Conservation (phyloP, 2,329 filamentous ascomycete species). For the Ceratocystis colombiana region DNA sequence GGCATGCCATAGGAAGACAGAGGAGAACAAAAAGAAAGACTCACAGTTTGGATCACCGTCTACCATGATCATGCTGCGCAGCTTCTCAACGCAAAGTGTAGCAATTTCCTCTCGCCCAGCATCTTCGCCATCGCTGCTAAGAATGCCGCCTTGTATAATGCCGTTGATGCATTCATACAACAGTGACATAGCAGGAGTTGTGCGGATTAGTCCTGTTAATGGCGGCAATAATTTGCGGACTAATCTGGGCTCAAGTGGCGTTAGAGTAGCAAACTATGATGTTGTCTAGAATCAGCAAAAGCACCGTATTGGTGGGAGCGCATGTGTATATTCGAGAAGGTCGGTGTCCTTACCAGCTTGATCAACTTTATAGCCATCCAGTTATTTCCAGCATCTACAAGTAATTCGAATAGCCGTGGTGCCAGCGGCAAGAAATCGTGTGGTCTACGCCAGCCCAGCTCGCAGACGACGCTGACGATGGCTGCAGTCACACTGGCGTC, state of each 20-base stretch:
- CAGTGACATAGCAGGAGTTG: constrained; percentile 94
- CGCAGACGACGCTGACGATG: constrained; percentile 93
- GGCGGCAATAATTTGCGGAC: constrained; percentile 86
- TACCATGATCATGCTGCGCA: constrained; percentile 86
- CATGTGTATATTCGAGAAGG: background rate
- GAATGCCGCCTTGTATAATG: constrained; percentile 90
- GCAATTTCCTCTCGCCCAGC: constrained; percentile 86
- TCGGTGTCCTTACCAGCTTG: constrained; percentile 60
- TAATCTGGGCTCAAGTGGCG: constrained; percentile 80
- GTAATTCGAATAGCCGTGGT: constrained; percentile 78
- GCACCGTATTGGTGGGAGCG: background rate
- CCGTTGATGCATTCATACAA: constrained; percentile 98
- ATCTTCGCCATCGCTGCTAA: constrained; percentile 69
- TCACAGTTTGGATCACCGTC: constrained; percentile 87
- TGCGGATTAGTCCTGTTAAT: constrained; percentile 83
- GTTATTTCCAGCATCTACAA: constrained; percentile 89
- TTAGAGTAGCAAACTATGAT: constrained; percentile 77
- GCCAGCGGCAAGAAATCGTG: constrained; percentile 89
- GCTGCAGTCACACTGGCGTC: constrained; percentile 90
- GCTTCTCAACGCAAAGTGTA: constrained; percentile 79
- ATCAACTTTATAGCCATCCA: constrained; percentile 99
- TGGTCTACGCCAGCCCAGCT: constrained; percentile 85
- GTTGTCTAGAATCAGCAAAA: background rate
- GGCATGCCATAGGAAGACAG: background rate
- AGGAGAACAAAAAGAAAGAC: constrained; percentile 32